Evolutionary conservation across 208 protist genomes (phyloP), one percentile per base, ranked within the genome.

Genomic region (Leptomonas pyrrhocoris): DNA sequence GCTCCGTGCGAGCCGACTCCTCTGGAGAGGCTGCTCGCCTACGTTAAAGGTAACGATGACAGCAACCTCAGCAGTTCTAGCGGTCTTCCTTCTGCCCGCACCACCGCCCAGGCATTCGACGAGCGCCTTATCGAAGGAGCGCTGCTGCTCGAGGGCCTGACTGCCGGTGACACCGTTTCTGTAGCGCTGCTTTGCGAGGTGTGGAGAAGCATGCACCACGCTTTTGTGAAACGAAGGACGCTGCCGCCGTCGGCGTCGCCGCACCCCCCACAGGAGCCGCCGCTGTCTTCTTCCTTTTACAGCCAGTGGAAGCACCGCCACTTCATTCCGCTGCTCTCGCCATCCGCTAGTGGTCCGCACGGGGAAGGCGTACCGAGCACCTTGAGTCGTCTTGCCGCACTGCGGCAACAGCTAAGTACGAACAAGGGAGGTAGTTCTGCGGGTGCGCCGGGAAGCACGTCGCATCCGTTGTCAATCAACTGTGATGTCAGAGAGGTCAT

Each of bases 321-420:
- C 9, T 76, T 66, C 48, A 76, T 76, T 27, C 62, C 70, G 19
- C 53, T 76, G 18, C 58, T 76, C 34, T 34, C 42, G 19, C 19
- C 70, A 6, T 43, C 50, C 21, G 40, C 42, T 1, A 18, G 48
- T 23, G 11, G 19, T 28, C 2, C 23, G 0, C 23, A 9, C 28
- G 19, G 11, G 0, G 2, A 3, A n/a, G 49, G 18, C 2, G 2
- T 31, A 48, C 11, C 46, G 6, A 50, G 6, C 36, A 19, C 27
- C 7, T n/a, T 59, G 12, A 48, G 58, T 19, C 63, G 50, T 34
- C 72, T 77, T 18, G 64, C 62, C n/a, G 13, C 58, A 2, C 46
- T 72, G 48, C 72, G 62, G 51, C 51, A 21, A 45, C 57, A 59
- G 8, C 46, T 62, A 2, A 13, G 42, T 27, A 15, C 43, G 15